phyloP scores from a whole-genome alignment of 805 yeast genomes.

The Starmerella scarabaei region DNA sequence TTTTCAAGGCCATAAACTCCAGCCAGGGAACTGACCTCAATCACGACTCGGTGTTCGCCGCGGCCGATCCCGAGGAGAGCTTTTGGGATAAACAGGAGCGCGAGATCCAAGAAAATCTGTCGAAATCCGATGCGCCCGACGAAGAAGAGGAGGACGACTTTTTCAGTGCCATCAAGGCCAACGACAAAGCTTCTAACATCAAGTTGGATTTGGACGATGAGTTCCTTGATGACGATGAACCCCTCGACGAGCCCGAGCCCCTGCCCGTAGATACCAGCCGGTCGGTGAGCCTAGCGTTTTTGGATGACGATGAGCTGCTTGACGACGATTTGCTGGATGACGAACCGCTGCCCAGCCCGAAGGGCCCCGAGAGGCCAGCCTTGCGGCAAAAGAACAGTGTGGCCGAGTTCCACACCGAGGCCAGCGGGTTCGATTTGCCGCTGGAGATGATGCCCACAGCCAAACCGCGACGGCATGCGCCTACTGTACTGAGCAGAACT shows the following conservation, averaged over 20 bases:
- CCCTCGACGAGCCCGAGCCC: slow-evolving; percentile 1
- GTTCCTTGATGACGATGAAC: slow-evolving; percentile 18
- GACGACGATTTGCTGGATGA: slow-evolving; percentile 19
- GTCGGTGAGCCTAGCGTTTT: slow-evolving; percentile 23
- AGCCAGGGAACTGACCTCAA: no score
- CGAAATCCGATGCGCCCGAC: no score
- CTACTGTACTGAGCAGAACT: slow-evolving; percentile 5
- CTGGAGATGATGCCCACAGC: slow-evolving; percentile 24
- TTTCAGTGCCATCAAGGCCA: slow-evolving; percentile 1
- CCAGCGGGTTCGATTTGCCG: slow-evolving; percentile 27
- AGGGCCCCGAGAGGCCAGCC: not conserved
- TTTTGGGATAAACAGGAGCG: no score
- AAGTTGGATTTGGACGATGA: slow-evolving; percentile 20
- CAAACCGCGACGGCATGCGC: slow-evolving; percentile 18
- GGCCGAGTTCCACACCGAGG: slow-evolving; percentile 19
- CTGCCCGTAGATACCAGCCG: no score
- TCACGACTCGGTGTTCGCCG: no score
- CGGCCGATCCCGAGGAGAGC: slow-evolving; percentile 15
- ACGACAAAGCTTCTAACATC: not conserved
- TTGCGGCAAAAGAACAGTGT: slow-evolving; percentile 13
- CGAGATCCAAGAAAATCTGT: no score
- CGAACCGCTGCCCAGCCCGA: not conserved
- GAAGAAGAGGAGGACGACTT: slow-evolving; percentile 3
- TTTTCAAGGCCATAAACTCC: no score
- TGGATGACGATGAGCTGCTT: slow-evolving; percentile 28